Evolutionary conservation across 2,329 filamentous ascomycete genomes (phyloP), one percentile per base, ranked within the genome.

Genomic region (Colletotrichum ledebouriae): DNA sequence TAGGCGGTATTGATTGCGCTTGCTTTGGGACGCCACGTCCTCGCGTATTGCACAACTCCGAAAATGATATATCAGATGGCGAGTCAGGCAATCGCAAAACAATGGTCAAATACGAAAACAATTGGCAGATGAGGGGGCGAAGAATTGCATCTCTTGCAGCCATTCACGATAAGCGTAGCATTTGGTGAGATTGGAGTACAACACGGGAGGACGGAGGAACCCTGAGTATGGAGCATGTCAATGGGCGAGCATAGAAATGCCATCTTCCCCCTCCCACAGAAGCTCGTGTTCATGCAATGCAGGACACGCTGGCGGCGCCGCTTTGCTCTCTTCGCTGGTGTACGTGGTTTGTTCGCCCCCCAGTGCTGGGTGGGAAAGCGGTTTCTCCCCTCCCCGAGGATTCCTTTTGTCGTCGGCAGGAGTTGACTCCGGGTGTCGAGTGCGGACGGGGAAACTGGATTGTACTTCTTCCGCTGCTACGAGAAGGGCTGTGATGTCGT

Each of bases 231-330:
- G 29, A 33, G 49, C 34, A 20, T 39, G 33, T 33, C 17, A 33
- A 49, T 47, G 57, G 46, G 57, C 5, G 55, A 25, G 25, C n/a
- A 37, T 33, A 15, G 25, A 60, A 59, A 66, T 62, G 20, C 33
- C 53, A 66, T 67, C 41, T 25, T 5, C 25, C 25, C 25, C 25
- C 25, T 4, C 4, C 25, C 25, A 3, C 52, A 33, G 63, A 49
- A 37, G 22, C 37, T 50, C 56, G 60, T 69, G 68, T 65, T 42
- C 56, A 65, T 70, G 68, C 68, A 70, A 70, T 69, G 68, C 68
- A 60, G 46, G 65, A 69, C 59, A 69, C 68, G 68, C 59, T 70
- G 68, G 59, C 68, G 60, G 50, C 61, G 47, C 55, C 29, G 29
- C 29, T 29, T 29, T 4, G 37, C 37, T 39, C 50, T 50, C 42